These are phyloP conservation scores for Aspergillus quadrilineatus DNA, from an alignment of 2,329 filamentous ascomycete species.

Conservation along the genomic window DNA sequence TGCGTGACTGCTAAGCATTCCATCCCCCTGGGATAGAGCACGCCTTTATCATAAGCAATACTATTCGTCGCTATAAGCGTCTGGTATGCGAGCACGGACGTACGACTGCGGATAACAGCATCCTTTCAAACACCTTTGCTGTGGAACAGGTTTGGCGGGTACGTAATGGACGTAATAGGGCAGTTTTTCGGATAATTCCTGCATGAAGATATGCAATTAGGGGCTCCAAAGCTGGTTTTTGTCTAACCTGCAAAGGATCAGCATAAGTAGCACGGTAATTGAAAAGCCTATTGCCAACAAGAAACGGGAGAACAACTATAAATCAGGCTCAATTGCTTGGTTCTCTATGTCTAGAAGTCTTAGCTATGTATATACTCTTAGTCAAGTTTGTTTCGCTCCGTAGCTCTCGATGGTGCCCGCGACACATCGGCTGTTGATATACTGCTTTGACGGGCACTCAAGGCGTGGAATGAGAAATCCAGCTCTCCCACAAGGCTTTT, in stretches of 20 bases:
- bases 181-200: not conserved
- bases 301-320: not conserved
- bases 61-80: slow-evolving; percentile 6
- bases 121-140: not conserved
- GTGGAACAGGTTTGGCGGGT: not conserved
- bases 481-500: slow-evolving; percentile 70
- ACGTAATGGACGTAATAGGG: not conserved
- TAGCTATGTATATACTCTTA: slow-evolving; percentile 14
- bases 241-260: slow-evolving; percentile 1
- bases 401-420: slow-evolving; percentile 18
- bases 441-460: slow-evolving; percentile 35
- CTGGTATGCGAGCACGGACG: slow-evolving; percentile 16
- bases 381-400: slow-evolving; percentile 31
- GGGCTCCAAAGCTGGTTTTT: not conserved
- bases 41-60: slow-evolving; percentile 1
- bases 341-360: slow-evolving; percentile 3
- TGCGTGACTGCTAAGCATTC: slow-evolving; percentile 12
- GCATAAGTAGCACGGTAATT: not conserved
- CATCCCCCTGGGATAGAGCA: slow-evolving; percentile 9
- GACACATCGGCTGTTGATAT: slow-evolving; percentile 28
- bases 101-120: not conserved
- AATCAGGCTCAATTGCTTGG: not conserved
- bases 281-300: not conserved
- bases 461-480: slow-evolving; percentile 68
- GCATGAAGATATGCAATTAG: not conserved